These are phyloP conservation scores for Cladophialophora chaetospira DNA, from an alignment of 2,329 filamentous ascomycete species.

Conservation along the genomic window DNA sequence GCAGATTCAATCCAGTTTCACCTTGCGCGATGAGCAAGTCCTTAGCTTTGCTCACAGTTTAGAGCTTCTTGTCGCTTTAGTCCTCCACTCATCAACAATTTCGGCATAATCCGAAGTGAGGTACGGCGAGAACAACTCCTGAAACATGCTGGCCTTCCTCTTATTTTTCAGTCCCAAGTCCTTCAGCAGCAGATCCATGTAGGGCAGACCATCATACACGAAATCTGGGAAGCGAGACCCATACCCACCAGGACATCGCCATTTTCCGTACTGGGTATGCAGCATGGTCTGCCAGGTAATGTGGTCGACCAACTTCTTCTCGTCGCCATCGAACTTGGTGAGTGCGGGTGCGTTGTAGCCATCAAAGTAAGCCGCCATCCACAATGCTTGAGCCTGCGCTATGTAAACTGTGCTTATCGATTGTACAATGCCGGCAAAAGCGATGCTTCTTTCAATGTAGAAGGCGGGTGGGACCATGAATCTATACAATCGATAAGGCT, in stretches of 20 bases:
- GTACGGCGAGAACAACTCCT: constrained; percentile 42
- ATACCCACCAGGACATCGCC: constrained; percentile 68
- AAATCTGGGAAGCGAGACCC: constrained; percentile 67
- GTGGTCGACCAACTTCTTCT: not conserved
- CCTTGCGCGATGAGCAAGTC: too few relatives aligned
- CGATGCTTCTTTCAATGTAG: constrained; percentile 44
- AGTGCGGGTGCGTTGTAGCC: constrained; percentile 43
- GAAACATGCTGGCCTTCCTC: constrained; percentile 37
- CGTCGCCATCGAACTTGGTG: not conserved
- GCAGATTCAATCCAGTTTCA: too few relatives aligned
- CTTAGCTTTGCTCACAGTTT: too few relatives aligned
- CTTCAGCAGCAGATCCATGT: constrained; percentile 66
- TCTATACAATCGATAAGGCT: constrained; percentile 47
- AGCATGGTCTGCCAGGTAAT: constrained; percentile 59
- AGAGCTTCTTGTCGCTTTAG: not conserved
- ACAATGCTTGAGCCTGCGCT: constrained; percentile 54
- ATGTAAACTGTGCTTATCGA: constrained; percentile 49
- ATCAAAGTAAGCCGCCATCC: constrained; percentile 67
- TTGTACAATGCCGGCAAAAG: constrained; percentile 51
- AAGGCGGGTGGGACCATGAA: constrained; percentile 46
- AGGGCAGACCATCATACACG: constrained; percentile 76
- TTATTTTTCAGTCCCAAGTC: constrained; percentile 63
- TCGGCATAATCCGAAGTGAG: constrained; percentile 44
- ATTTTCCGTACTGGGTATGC: constrained; percentile 68
- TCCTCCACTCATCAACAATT: constrained; percentile 42